A percentile compares a stretch with the other conserved stretches of the same genome.
Evolutionary conservation across 345 rosid species (phyloP).

Genomic region (Excoecaria agallocha): DNA sequence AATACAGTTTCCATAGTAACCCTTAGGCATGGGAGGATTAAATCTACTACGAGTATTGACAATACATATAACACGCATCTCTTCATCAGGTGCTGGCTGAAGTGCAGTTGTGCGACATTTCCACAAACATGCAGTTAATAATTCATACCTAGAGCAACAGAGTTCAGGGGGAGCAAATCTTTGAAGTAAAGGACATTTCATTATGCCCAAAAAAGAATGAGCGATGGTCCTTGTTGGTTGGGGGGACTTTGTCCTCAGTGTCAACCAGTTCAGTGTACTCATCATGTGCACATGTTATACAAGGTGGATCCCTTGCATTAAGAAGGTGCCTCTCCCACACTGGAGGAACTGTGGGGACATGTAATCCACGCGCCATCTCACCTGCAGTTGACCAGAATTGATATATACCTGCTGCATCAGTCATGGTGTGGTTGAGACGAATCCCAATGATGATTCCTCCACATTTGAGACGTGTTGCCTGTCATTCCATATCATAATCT

Average conservation of each 20-base stretch:
- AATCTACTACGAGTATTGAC: slow-evolving; percentile 9
- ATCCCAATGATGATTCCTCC: slow-evolving; percentile 11
- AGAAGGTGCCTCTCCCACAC: slow-evolving; percentile 14
- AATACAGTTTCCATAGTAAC: slow-evolving; percentile 48
- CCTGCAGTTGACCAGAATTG: slow-evolving; percentile 9
- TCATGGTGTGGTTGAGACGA: slow-evolving; percentile 15
- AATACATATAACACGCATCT: slow-evolving; percentile 3
- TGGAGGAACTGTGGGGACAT: slow-evolving; percentile 7
- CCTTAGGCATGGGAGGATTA: slow-evolving; percentile 8
- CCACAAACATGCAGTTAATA: slow-evolving; percentile 31
- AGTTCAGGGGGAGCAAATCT: slow-evolving; percentile 11
- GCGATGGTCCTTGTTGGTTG: slow-evolving; percentile 8
- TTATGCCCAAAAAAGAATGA: slow-evolving; percentile 17
- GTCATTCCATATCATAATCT: neutral
- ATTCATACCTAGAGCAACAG: slow-evolving; percentile 20
- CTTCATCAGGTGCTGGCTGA: slow-evolving; percentile 16
- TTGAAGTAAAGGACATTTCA: slow-evolving; percentile 9
- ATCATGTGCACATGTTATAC: slow-evolving; percentile 1
- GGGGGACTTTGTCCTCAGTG: slow-evolving; percentile 7
- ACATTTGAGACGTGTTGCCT: slow-evolving; percentile 18
- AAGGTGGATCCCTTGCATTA: slow-evolving; percentile 3
- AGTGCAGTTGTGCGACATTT: slow-evolving; percentile 23
- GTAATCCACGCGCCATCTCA: slow-evolving; percentile 17
- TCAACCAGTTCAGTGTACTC: slow-evolving; percentile 12
- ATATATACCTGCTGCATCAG: neutral